Base-by-base conservation (phyloP, 495 filamentous ascomycete genomes). In the Schizothecium vesticola region DNA sequence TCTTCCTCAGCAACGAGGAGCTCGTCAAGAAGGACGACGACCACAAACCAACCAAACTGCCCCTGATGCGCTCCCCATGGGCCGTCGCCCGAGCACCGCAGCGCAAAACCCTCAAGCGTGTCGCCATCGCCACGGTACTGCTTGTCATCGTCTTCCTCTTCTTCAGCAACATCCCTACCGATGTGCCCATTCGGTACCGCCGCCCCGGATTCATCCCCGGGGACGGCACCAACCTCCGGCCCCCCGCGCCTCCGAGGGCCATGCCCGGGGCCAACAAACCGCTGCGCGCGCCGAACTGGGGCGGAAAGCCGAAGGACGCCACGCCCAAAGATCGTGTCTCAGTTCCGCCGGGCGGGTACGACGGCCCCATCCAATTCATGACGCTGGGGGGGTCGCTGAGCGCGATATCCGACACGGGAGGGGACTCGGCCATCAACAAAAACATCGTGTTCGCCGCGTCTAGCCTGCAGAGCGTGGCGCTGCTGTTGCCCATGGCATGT, bases 361-460 rank as follows among this genome's bases (percentile, higher is more conserved):
- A 79, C 58, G 82, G 82, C 3, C 80, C 79, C 2, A 59, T 84
- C 21, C 69, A 63, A 56, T 82, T 81, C 56, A 69, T 63, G 13
- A 76, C 78, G 19, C 76, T 85, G 19, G 77, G 75, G 9, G 56
- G 65, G 21, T 76, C 81, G 56, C 64, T 84, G 28, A 72, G 81
- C 3, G 80, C 75, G 1, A 80, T 83, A 60, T 68, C 71, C 13
- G 76, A 70, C 51, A 83, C 79, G 10, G 70, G 68, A 11, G 82
- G 82, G 16, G 68, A 36, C 3, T 76, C 70, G 60, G 6, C 59
- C 29, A 64, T 66, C 21, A 88, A 88, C 66, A 82, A 80, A 55
- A 88, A 88, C 68, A 77, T 90, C 0, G 72, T 90, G 7, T 89
- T 89, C 68, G 85, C 84, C 6, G 80, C 85, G 0, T 84, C 86